phyloP scores from a whole-genome alignment of 495 filamentous ascomycete species.

The Daldinia grandis region DNA sequence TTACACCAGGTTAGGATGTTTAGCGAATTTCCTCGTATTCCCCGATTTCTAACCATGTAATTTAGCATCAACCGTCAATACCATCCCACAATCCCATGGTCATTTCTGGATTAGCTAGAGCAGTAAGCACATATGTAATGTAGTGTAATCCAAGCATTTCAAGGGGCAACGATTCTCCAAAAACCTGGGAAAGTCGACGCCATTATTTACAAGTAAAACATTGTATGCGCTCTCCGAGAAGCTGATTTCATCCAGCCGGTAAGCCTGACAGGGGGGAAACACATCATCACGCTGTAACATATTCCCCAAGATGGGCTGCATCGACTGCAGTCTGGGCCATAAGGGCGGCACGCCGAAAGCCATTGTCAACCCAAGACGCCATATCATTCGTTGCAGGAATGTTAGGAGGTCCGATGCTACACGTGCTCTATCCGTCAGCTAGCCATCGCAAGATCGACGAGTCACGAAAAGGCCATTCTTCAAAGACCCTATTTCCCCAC shows the following conservation, averaged over 20 bases:
- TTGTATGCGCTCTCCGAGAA: background rate
- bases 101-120: slow-evolving; percentile 11
- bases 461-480: slow-evolving; percentile 27
- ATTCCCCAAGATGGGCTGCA: slow-evolving; percentile 33
- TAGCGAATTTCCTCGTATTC: slow-evolving; percentile 8
- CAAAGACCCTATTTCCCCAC: slow-evolving; percentile 31
- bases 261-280: slow-evolving; percentile 20
- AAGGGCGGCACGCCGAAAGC: slow-evolving; percentile 30
- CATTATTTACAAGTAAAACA: slow-evolving; percentile 6
- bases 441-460: slow-evolving; percentile 24
- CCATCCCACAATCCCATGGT: slow-evolving; percentile 5
- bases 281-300: slow-evolving; percentile 31
- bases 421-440: slow-evolving; percentile 29
- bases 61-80: slow-evolving; percentile 3
- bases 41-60: background rate
- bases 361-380: slow-evolving; percentile 32
- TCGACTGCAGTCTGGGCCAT: slow-evolving; percentile 44
- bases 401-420: slow-evolving; percentile 23
- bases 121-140: slow-evolving; percentile 35
- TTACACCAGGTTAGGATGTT: background rate
- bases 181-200: slow-evolving; percentile 18
- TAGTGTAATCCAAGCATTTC: slow-evolving; percentile 19
- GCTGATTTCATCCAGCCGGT: background rate
- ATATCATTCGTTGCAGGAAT: slow-evolving; percentile 31
- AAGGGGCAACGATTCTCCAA: background rate